These are phyloP conservation scores for Rhododendron henanense DNA, from an alignment of 148 eudicot species.

Conservation along the genomic window DNA sequence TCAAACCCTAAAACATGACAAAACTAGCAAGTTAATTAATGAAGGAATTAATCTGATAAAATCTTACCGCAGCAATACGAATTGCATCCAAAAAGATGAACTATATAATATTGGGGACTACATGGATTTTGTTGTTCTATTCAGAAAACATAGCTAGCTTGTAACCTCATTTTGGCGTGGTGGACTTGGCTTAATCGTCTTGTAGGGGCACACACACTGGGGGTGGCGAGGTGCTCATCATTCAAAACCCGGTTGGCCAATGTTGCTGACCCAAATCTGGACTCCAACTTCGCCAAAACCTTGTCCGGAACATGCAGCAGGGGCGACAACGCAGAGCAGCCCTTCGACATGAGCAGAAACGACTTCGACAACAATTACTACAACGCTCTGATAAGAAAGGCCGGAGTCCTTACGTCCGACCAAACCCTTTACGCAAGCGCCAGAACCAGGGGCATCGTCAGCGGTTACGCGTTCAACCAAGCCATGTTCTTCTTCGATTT, in stretches of 20 bases:
- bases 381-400: slow-evolving; percentile 36
- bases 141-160: neutral
- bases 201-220: slow-evolving; percentile 83
- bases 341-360: slow-evolving; percentile 59
- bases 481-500: slow-evolving; percentile 83
- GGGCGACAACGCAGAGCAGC: slow-evolving; percentile 75
- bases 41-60: too few relatives aligned
- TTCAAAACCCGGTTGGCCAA: slow-evolving; percentile 65
- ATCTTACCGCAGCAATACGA: too few relatives aligned
- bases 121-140: too few relatives aligned
- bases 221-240: slow-evolving; percentile 83
- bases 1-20: too few relatives aligned
- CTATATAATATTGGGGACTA: too few relatives aligned
- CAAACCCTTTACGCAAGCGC: slow-evolving; percentile 61
- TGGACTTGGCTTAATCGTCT: neutral
- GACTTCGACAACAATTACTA: slow-evolving; percentile 64
- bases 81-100: too few relatives aligned
- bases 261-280: slow-evolving; percentile 50
- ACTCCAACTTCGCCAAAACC: slow-evolving; percentile 46
- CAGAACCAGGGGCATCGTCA: slow-evolving; percentile 48
- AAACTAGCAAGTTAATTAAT: too few relatives aligned
- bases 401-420: slow-evolving; percentile 71
- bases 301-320: slow-evolving; percentile 52
- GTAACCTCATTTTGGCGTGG: neutral
- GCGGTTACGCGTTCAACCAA: slow-evolving; percentile 60